Conservation (phyloP, 1,139 yeast genomes). For the Pneumocystis sp. region DNA sequence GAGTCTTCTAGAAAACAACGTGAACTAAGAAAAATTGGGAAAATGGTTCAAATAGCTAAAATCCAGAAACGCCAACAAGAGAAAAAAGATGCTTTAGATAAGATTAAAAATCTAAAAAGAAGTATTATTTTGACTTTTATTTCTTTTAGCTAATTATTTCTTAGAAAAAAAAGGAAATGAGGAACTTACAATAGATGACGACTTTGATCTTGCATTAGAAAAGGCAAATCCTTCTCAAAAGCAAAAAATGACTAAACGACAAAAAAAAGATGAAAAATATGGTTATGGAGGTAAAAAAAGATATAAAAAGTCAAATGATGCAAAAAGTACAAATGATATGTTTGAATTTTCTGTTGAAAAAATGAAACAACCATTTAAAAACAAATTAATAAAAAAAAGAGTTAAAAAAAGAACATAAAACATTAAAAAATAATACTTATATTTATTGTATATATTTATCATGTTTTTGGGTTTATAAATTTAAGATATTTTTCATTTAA, state of each 20-base stretch:
- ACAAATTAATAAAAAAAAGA: not conserved
- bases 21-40: constrained; percentile 89
- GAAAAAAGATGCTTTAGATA: constrained; percentile 79
- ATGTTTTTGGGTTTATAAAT: not conserved
- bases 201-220: constrained; percentile 59
- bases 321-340: constrained; percentile 57
- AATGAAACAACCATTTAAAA: constrained; percentile 26
- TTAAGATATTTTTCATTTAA: not conserved
- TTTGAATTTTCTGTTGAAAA: constrained; percentile 45
- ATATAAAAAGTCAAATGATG: constrained; percentile 57
- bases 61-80: constrained; percentile 89
- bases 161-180: constrained; percentile 40
- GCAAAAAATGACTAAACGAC: constrained; percentile 35
- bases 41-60: constrained; percentile 89
- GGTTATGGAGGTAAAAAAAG: constrained; percentile 69
- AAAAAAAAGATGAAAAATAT: constrained; percentile 54
- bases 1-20: constrained; percentile 93
- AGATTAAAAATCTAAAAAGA: constrained; percentile 74
- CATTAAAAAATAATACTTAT: not conserved
- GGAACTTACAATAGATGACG: constrained; percentile 42
- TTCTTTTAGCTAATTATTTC: not conserved
- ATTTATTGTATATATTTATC: not conserved
- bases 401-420: not conserved
- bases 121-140: constrained; percentile 26
- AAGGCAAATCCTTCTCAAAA: constrained; percentile 54